Evolutionary conservation across 345 rosid genomes (phyloP), one percentile per base, ranked within the genome.

Genomic region (Citrus medica): DNA sequence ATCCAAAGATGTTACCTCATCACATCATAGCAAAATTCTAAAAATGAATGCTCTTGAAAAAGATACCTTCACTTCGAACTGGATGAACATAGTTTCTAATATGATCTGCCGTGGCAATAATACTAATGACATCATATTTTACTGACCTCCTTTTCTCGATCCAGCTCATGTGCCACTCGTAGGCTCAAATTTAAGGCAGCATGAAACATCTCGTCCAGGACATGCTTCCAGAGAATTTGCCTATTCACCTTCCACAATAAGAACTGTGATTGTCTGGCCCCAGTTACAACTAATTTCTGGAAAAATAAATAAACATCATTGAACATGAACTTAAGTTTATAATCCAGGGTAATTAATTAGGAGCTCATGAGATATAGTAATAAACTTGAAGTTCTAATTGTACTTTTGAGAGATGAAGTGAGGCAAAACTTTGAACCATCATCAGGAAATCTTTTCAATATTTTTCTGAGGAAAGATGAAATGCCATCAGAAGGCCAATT

Each of bases 121-220:
- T 73, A 73, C 30, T 7, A 70, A 6, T 4, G 17, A 48, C 25
- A 42, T 46, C 60, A 30, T 30, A 69, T 30, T 5, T 10, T 70
- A 80, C 91, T 79, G 76, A 92, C 94, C 95, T 96, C 92, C 76
- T 86, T 87, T 76, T 83, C 89, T 64, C 86, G 85, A 22, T 92
- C 97, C 67, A 82, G 9, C 79, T 93, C 98, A 75, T 85, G 76
- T 40, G 87, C 82, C 82, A 86, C 75, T 61, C 97, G 88, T 21
- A 79, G 82, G 79, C 87, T 88, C 92, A 96, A 79, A 91, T 92
- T 96, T 71, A 94, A 78, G 7, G 90, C 86, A 55, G 94, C 92
- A 83, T 94, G 97, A 80, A 86, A 92, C 99, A 95, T 89, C 81
- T 92, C 97, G 79, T 91, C 96, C 68, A 91, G 77, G 1, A 92